Base-by-base conservation (phyloP, 2,329 filamentous ascomycete species). In the Sporothrix mexicana region DNA sequence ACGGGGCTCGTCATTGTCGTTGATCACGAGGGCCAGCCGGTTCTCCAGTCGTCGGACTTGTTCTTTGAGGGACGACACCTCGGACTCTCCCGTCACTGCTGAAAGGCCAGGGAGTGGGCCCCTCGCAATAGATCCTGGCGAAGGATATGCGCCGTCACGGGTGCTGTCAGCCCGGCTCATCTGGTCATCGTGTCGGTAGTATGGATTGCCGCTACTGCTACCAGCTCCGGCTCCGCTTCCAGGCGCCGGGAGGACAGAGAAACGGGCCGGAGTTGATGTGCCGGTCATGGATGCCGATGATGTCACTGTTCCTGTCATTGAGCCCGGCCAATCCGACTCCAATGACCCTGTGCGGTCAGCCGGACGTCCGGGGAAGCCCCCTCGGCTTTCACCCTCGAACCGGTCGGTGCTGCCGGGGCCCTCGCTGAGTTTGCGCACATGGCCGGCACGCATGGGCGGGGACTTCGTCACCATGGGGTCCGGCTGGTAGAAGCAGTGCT, bases 281-380 rank as follows among this genome's bases (percentile, higher is more conserved):
- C 77, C 89, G n/a, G 86, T 88, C 61, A 77, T 86, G 7, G 81
- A 88, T 3, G 83, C 88, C 74, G 84, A 84, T 73, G 88, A 88
- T 74, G 86, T 86, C 0, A 86, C 83, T 2, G 81, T 84, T 23
- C 69, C 64, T 2, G 72, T 7, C 9, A 59, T 36, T 1, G 72
- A 77, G 76, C 15, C 55, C 12, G 73, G 70, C 73, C 73, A 74
- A 15, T 74, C 73, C n/a, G 73, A 68, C 66, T 74, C 73, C 17
- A 70, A 30, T 6, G 73, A 74, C 2, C 59, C 69, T 10, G 51
- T 49, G 64, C 70, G 70, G 30, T 67, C 57, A 36, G 61, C 23
- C n/a, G 64, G 62, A 36, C 45, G 57, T 49, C 69, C 69, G 9
- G 55, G 20, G 5, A 43, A 55, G 30, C 15, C 61, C 2, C 70